phyloP scores from a whole-genome alignment of 2,329 filamentous ascomycete species.

The Hypomyces perniciosus region DNA sequence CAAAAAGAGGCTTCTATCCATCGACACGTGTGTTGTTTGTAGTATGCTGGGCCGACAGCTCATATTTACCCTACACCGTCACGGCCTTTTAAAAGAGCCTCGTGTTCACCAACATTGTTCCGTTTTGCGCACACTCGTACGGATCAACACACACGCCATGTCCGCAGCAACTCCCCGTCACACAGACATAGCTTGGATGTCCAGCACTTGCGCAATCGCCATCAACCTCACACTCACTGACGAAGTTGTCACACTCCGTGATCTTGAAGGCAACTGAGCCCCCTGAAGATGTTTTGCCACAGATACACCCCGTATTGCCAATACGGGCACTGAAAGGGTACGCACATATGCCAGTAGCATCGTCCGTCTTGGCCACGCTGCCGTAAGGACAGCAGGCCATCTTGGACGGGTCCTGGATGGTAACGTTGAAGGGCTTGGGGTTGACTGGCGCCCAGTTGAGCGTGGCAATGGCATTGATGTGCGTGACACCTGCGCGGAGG shows the following conservation, averaged over 20 bases:
- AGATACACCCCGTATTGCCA: slow-evolving; percentile 27
- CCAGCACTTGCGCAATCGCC: slow-evolving; percentile 23
- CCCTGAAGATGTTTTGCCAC: slow-evolving; percentile 24
- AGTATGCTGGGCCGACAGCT: too few species aligned
- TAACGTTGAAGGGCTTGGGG: slow-evolving; percentile 24
- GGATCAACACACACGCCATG: slow-evolving; percentile 32
- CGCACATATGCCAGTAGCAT: slow-evolving; percentile 18
- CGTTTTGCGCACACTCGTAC: slow-evolving; percentile 30
- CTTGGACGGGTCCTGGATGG: slow-evolving; percentile 28
- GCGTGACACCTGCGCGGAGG: slow-evolving; percentile 26
- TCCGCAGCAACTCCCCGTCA: slow-evolving; percentile 32
- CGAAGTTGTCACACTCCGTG: slow-evolving; percentile 29
- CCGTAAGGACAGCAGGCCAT: slow-evolving; percentile 29
- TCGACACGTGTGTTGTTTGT: too few species aligned
- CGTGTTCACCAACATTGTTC: slow-evolving; percentile 23
- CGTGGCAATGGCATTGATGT: slow-evolving; percentile 23
- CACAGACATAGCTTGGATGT: slow-evolving; percentile 23
- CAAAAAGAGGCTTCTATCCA: too few species aligned
- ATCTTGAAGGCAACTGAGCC: slow-evolving; percentile 27
- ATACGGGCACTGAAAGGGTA: slow-evolving; percentile 29
- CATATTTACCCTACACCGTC: not conserved
- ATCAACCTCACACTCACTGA: slow-evolving; percentile 20
- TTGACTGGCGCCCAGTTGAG: slow-evolving; percentile 25
- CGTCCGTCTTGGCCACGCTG: slow-evolving; percentile 17
- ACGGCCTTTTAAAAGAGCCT: slow-evolving; percentile 2